phyloP scores from a whole-genome alignment of 2,329 filamentous ascomycete genomes.

The Cadophora sp. region DNA sequence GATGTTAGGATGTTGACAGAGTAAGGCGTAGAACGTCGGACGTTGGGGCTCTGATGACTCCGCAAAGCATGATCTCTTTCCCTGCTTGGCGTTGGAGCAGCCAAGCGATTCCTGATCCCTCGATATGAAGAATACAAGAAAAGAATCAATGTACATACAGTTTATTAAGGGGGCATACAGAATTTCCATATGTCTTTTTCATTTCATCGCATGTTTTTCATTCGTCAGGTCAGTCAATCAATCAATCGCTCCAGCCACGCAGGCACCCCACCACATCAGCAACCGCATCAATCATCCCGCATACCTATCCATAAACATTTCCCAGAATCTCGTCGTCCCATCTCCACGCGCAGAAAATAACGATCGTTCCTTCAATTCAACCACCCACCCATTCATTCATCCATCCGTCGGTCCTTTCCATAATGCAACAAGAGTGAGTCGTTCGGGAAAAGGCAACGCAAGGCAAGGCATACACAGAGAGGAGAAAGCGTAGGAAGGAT shows the following conservation, averaged over 20 bases:
- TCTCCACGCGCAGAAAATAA: neutral
- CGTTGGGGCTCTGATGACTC: too few relatives aligned
- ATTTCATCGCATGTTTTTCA: constrained; percentile 18
- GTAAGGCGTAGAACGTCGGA: too few relatives aligned
- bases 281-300: constrained; percentile 12
- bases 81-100: neutral
- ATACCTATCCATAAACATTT: constrained; percentile 14
- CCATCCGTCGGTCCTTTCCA: constrained; percentile 7
- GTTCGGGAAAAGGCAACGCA: constrained; percentile 1
- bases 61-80: neutral
- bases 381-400: neutral
- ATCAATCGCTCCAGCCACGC: constrained; percentile 1
- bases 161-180: neutral
- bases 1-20: neutral
- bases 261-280: constrained; percentile 2
- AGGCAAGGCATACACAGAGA: constrained; percentile 5
- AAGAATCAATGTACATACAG: too few relatives aligned
- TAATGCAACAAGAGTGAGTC: constrained; percentile 19
- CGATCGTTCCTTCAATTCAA: constrained; percentile 6
- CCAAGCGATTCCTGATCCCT: neutral
- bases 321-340: neutral
- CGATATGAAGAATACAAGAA: too few relatives aligned
- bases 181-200: neutral
- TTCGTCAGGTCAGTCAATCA: constrained; percentile 16
- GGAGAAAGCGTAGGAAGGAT: constrained; percentile 8